Evolutionary conservation across 352 stramenopile genomes (phyloP), one percentile per base, ranked within the genome.

Genomic region (Phytophthora sojae): DNA sequence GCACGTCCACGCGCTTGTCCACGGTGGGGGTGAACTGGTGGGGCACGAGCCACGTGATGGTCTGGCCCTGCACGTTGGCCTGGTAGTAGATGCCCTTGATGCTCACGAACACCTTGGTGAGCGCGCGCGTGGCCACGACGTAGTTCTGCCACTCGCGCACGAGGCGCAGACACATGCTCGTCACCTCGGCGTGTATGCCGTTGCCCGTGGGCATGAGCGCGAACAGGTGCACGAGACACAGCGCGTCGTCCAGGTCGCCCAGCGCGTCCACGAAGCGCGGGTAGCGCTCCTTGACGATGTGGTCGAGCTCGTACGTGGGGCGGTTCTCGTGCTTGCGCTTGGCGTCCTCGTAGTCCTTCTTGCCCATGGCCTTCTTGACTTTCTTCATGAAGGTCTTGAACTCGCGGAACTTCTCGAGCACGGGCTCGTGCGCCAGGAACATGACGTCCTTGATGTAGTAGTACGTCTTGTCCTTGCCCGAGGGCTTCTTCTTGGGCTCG

Each of bases 81-180:
- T 99, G 97, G 82, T 99, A 99, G 83, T 99, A 99, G 52, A 99
- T 92, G 39, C 98, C 98, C 86, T 99, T 99, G 69, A 99, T 98
- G 60, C 91, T 99, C 69, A 99, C 97, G 81, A 99, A 99, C 8
- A 97, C 88, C 84, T 99, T 99, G 35, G 91, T 97, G 47, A 99
- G 90, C 50, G 85, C 86, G 26, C 89, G 83, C 1, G 96, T 92
- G 51, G 89, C 86, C 6, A 94, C 89, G 44, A 99, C 87, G 84
- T 98, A 99, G 59, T 98, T 98, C 73, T 96, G 89, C 98, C 98
- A 99, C 71, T 99, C 92, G 50, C 93, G 91, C 26, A 95, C 88
- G 25, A 99, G 91, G 23, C 89, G 84, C 61, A 98, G 79, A 62
- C 97, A 99, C 52, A 91, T 97, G 56, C 85, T 83, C 15, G 93